Evolutionary conservation across 2,329 filamentous ascomycete species (phyloP).

Genomic region (Pyricularia pennisetigena): DNA sequence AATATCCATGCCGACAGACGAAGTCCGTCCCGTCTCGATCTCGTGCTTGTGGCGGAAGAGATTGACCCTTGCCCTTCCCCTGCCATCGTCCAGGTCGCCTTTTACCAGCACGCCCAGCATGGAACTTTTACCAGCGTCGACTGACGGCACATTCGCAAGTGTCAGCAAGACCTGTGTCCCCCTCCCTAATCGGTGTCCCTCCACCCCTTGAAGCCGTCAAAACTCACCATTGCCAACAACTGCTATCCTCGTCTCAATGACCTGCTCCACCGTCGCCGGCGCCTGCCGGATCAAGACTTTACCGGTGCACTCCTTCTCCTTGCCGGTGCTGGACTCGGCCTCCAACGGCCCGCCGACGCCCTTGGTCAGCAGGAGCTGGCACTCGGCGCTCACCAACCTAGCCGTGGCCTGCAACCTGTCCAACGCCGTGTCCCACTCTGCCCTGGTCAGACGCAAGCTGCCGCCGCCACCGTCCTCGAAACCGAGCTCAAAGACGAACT

Average conservation of each 20-base stretch:
- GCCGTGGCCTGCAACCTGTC: slow-evolving; percentile 56
- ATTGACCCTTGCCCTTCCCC: slow-evolving; percentile 88
- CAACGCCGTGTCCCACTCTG: slow-evolving; percentile 68
- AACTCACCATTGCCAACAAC: slow-evolving; percentile 81
- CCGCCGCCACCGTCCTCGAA: slow-evolving; percentile 77
- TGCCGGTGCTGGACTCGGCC: slow-evolving; percentile 48
- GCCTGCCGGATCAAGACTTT: slow-evolving; percentile 75
- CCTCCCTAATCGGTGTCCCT: neutral
- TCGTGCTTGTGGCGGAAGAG: slow-evolving; percentile 98
- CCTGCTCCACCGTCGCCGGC: slow-evolving; percentile 67
- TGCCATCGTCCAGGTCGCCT: slow-evolving; percentile 86
- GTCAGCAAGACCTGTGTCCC: slow-evolving; percentile 8
- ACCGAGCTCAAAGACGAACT: slow-evolving; percentile 85
- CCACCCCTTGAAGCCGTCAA: neutral
- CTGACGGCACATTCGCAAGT: slow-evolving; percentile 25
- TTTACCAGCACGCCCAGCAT: slow-evolving; percentile 94
- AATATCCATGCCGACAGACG: slow-evolving; percentile 97
- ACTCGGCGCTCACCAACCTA: slow-evolving; percentile 58
- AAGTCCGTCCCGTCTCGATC: slow-evolving; percentile 89
- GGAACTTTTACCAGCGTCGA: slow-evolving; percentile 95
- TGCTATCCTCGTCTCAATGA: slow-evolving; percentile 92
- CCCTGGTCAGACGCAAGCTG: slow-evolving; percentile 63
- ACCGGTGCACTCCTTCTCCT: slow-evolving; percentile 68
- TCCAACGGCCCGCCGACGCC: slow-evolving; percentile 76
- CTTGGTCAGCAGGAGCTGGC: slow-evolving; percentile 75